Evolutionary conservation across 352 stramenopile genomes (phyloP).

Genomic region (Phytophthora idaei): DNA sequence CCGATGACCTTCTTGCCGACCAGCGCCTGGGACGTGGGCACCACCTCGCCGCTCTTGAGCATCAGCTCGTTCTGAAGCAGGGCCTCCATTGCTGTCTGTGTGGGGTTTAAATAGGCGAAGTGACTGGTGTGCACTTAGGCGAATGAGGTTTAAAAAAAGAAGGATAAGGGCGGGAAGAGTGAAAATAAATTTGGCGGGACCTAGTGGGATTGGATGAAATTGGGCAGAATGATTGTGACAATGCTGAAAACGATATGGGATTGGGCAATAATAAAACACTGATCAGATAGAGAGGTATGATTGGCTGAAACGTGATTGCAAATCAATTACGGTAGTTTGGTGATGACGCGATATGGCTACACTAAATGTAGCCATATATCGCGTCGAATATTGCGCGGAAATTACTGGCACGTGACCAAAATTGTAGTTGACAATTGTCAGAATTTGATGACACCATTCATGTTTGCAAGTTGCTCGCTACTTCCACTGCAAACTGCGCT

Average conservation of each 20-base stretch:
- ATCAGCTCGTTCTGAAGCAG: slow-evolving; percentile 71
- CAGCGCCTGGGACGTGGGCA: slow-evolving; percentile 67
- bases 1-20: slow-evolving; percentile 81
- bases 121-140: not conserved
- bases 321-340: not conserved
- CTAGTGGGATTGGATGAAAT: slow-evolving; percentile 23
- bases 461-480: slow-evolving; percentile 13
- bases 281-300: slow-evolving; percentile 7
- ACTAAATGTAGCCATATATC: too few species aligned
- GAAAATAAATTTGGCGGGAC: slow-evolving; percentile 20
- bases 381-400: too few species aligned
- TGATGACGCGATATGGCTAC: slow-evolving; percentile 26
- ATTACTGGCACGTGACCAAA: too few species aligned
- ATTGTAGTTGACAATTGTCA: not conserved
- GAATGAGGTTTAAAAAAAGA: slow-evolving; percentile 24
- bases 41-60: slow-evolving; percentile 62
- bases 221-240: not conserved
- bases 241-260: not conserved
- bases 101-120: slow-evolving; percentile 6
- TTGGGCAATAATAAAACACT: slow-evolving; percentile 4
- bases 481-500: slow-evolving; percentile 2
- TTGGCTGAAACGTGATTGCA: slow-evolving; percentile 20
- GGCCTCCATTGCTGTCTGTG: slow-evolving; percentile 55
- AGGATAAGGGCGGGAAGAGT: not conserved
- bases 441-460: slow-evolving; percentile 10